Conservation (phyloP, 2,329 filamentous ascomycete species). For the Verticillium nonalfalfae region DNA sequence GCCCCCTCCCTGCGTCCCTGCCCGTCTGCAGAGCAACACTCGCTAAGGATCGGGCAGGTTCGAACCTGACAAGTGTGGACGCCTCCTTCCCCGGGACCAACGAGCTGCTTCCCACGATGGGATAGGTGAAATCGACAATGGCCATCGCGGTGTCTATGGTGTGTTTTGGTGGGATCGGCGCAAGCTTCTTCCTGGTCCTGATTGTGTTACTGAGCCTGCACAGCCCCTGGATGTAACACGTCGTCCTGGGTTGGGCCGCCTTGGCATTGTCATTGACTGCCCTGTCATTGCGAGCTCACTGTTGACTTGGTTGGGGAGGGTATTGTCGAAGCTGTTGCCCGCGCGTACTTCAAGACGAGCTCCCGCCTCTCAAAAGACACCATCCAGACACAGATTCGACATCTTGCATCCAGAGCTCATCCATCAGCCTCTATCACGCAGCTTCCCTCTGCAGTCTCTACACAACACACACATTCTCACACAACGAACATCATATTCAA, state of each 20-base stretch:
- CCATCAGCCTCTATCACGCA: not conserved
- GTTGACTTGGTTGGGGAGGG: constrained; percentile 47
- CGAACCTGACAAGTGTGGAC: not conserved
- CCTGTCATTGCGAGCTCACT: constrained; percentile 34
- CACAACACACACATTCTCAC: not conserved
- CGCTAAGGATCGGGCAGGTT: not conserved
- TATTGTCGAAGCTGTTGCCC: constrained; percentile 41
- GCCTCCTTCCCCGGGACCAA: not conserved
- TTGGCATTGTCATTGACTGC: constrained; percentile 2
- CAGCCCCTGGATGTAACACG: not conserved
- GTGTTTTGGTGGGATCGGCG: not conserved
- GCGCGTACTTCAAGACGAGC: constrained; percentile 37
- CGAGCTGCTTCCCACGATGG: not conserved
- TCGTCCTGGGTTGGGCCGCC: not conserved
- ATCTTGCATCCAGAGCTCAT: not conserved
- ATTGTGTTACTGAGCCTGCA: not conserved
- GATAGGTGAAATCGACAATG: not conserved
- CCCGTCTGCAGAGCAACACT: not conserved
- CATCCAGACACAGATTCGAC: no score
- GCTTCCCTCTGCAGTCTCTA: not conserved
- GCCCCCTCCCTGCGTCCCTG: not conserved
- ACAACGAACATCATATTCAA: constrained; percentile 10
- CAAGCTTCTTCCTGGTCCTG: not conserved
- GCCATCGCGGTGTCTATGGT: not conserved
- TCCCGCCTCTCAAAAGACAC: constrained; percentile 41